Conservation (phyloP, 179 eudicot genomes). For the Silene vulgaris region DNA sequence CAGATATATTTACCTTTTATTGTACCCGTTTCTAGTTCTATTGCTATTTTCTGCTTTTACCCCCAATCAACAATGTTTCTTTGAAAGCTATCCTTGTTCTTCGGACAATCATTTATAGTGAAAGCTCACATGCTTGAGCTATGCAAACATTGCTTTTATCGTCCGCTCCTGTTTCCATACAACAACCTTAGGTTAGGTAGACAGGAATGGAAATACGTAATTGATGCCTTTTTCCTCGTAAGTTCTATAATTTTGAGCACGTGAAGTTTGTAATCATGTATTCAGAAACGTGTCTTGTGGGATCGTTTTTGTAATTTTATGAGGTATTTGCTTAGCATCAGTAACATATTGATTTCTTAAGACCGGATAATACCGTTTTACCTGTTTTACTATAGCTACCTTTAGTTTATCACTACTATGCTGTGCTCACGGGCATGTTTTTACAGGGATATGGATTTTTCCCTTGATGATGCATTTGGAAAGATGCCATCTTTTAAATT, state of each 20-base stretch:
- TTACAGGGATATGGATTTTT: conserved; percentile 73
- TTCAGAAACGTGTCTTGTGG: neutral
- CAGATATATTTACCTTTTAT: neutral
- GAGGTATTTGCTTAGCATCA: neutral
- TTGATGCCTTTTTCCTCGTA: neutral
- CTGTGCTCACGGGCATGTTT: conserved; percentile 11
- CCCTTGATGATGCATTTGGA: conserved; percentile 63
- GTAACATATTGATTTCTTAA: neutral
- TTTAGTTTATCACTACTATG: neutral
- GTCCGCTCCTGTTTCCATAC: too few relatives aligned
- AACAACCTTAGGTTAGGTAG: neutral
- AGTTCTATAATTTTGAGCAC: neutral
- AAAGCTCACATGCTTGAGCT: too few relatives aligned
- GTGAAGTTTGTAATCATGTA: neutral
- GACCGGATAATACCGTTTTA: neutral
- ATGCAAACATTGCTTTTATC: too few relatives aligned
- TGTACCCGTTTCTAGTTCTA: neutral
- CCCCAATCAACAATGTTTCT: neutral
- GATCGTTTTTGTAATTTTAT: neutral
- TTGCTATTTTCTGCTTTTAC: neutral
- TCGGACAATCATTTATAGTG: neutral
- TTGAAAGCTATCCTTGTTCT: neutral
- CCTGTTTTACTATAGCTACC: neutral
- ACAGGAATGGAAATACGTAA: neutral
- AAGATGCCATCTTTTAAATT: conserved; percentile 68